Evolutionary conservation across 2,329 filamentous ascomycete species (phyloP), one percentile per base, ranked within the genome.

Genomic region (Fusarium sp.): DNA sequence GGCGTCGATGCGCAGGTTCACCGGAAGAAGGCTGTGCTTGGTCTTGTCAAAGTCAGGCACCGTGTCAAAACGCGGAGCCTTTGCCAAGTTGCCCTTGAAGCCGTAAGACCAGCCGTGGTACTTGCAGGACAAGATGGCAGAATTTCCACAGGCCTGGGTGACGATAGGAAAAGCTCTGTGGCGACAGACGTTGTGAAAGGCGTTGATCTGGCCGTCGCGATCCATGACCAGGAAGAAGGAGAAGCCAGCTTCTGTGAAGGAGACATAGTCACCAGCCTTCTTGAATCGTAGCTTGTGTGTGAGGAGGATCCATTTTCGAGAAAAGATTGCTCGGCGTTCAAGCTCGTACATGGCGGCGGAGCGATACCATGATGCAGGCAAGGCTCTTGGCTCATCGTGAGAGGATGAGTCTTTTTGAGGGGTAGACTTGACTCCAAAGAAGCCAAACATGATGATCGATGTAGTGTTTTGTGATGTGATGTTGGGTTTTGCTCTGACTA

Each of bases 1-100:
- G 22, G 67, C 68, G 72, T 87, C 86, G 37, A 87, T 75, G 40
- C 85, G 84, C 5, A 86, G 81, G 63, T 88, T 85, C 37, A 88
- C 81, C 0, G 81, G 82, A 65, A 88, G 84, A 0, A 90, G 79
- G 17, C 84, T 82, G 69, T 90, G 77, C 69, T 82, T 78, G 17
- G 74, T 71, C 73, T 83, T 85, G 63, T 85, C 82, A 63, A 86
- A 86, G 33, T 77, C 79, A 2, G 78, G 68, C 2, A 86, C 75
- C 0, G 82, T 79, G 40, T 86, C 81, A 69, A 85, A 86, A 1
- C 82, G 80, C 1, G 85, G 84, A 1, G 84, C 85, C 63, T 86
- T 87, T 56, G 84, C 83, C 2, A 87, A 78, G n/a, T 82, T 82
- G 6, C 85, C 85, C 38, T 82, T 81, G 20, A 83, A 79, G 4